These are phyloP conservation scores for Rhodomyrtus psidioides DNA, from an alignment of 441 rosid species.

Conservation along the genomic window DNA sequence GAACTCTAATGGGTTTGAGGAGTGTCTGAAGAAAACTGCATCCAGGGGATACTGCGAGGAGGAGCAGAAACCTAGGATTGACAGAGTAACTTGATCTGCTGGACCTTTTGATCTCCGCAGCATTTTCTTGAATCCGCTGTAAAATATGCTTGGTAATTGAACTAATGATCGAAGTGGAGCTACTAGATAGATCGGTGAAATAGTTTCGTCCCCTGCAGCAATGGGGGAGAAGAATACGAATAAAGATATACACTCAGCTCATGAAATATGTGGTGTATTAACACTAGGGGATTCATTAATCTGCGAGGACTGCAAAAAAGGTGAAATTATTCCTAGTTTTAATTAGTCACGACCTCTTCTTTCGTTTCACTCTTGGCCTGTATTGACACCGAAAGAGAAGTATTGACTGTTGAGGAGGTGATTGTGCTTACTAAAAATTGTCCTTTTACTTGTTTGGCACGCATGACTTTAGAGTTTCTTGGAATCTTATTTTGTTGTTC, in stretches of 20 bases:
- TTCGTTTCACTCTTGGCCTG: not conserved
- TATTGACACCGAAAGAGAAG: not conserved
- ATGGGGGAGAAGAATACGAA: not conserved
- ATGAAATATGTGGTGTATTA: not conserved
- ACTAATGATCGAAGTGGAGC: not conserved
- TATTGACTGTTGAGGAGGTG: not conserved
- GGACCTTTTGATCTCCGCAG: not conserved
- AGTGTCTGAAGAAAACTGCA: not conserved
- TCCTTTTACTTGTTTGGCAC: not conserved
- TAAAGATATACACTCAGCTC: not conserved
- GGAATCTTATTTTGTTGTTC: not conserved
- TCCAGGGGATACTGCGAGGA: not conserved
- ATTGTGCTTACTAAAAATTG: not conserved
- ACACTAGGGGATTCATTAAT: not conserved
- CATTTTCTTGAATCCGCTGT: not conserved
- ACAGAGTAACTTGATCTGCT: not conserved
- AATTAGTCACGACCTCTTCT: not conserved
- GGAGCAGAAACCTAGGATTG: not conserved
- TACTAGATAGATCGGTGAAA: not conserved
- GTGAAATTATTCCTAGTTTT: not conserved
- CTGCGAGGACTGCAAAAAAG: not conserved
- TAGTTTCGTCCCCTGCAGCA: not conserved
- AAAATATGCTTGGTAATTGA: not conserved
- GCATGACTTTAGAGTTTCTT: not conserved
- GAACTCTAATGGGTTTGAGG: not conserved